phyloP scores from a whole-genome alignment of 108 stramenopile genomes.

The Nitzschia inconspicua region DNA sequence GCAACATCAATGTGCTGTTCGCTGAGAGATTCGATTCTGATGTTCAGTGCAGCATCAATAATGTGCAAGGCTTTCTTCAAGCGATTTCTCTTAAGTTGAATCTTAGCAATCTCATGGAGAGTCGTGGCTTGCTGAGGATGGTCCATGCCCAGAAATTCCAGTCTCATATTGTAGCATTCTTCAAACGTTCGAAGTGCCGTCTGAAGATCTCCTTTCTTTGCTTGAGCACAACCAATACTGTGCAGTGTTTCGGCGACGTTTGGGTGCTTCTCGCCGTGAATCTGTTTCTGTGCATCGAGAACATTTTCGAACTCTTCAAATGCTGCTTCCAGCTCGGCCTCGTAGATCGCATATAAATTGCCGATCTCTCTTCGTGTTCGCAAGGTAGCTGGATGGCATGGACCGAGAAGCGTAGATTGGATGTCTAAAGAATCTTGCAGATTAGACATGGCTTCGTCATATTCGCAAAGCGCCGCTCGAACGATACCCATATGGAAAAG shows the following conservation, averaged over 20 bases:
- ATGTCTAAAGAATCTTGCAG: slow-evolving; percentile 48
- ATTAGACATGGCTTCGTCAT: slow-evolving; percentile 47
- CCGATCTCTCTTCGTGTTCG: slow-evolving; percentile 59
- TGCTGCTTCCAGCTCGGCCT: slow-evolving; percentile 42
- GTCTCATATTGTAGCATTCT: slow-evolving; percentile 65
- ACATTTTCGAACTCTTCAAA: slow-evolving; percentile 41
- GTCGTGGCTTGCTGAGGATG: slow-evolving; percentile 62
- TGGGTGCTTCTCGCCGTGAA: slow-evolving; percentile 62
- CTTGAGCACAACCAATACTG: slow-evolving; percentile 53
- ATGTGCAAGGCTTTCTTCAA: slow-evolving; percentile 56
- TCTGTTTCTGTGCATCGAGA: slow-evolving; percentile 37
- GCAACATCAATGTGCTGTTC: slow-evolving; percentile 47
- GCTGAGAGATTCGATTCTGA: slow-evolving; percentile 44
- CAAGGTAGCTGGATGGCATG: slow-evolving; percentile 54
- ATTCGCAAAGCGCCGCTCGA: slow-evolving; percentile 44
- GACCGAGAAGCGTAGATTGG: slow-evolving; percentile 45
- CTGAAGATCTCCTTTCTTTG: slow-evolving; percentile 40
- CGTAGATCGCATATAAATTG: slow-evolving; percentile 43
- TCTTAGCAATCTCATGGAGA: slow-evolving; percentile 59
- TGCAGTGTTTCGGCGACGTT: slow-evolving; percentile 60
- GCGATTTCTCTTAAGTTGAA: slow-evolving; percentile 46
- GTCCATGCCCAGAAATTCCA: slow-evolving; percentile 59
- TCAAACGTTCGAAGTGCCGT: slow-evolving; percentile 48
- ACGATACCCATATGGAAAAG: slow-evolving; percentile 59
- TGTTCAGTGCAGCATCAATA: slow-evolving; percentile 41